Base-by-base conservation (phyloP, 2,329 filamentous ascomycete species). In the Celoporthe dispersa region DNA sequence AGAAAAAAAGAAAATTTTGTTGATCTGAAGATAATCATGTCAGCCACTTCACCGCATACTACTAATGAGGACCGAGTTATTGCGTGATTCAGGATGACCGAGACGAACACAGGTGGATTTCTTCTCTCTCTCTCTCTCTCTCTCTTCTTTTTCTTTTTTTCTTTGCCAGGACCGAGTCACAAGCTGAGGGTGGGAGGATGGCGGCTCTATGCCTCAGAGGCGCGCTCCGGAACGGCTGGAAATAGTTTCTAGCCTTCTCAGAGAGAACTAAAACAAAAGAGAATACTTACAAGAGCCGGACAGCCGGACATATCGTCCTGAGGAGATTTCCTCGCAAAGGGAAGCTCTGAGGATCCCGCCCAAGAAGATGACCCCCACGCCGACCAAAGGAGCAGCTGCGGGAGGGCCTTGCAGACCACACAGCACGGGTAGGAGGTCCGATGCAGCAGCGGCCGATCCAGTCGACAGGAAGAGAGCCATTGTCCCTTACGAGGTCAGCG, bases 401-500 rank as follows among this genome's bases (percentile, higher is more conserved):
- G 19, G 22, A 14, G 44, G 51, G 16, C 39, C 33, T 28, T 64
- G 37, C 37, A 25, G 33, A 31, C 31, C 31, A 57, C 14, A 37
- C 33, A 4, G 22, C 35, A 31, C 3, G 31, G 16, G 37, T 37
- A 41, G 59, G 28, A 35, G 51, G 2, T 61, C 64, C 55, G 64
- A 64, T 60, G 48, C 70, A 60, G 64, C n/a, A n/a, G n/a, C n/a
- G n/a, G n/a, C 70, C 67, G 69, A 51, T 62, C 59, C 48, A 41
- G 44, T 41, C 61, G 39, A 25, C 12, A 35, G 25, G 5, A 37
- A 60, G 12, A 60, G 19, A 41, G 25, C n/a, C 11, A 41, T 11
- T 39, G 22, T 16, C 28, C 14, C 8, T 74, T 69, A 84, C 74
- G 79, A 80, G 70, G 77, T 82, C 71, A 86, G 82, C 62, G 84